A percentile compares a stretch with the other conserved stretches of the same genome.
phyloP scores from a whole-genome alignment of 2,329 filamentous ascomycete genomes.

The Neurospora crassa region DNA sequence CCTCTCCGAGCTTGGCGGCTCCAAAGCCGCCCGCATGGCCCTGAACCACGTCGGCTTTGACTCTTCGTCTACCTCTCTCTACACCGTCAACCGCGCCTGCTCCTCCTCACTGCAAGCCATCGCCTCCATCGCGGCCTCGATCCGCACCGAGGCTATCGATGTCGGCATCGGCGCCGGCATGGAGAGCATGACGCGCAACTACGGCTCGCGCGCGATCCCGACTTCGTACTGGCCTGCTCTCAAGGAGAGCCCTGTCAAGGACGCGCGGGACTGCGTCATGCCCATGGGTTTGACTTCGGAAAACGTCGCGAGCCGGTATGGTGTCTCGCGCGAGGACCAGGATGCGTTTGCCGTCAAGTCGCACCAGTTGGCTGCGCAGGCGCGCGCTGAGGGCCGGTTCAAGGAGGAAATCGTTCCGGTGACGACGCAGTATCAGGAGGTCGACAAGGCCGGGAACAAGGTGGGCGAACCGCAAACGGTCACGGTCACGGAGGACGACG shows the following conservation, averaged over 20 bases:
- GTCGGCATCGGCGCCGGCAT: conserved; percentile 89
- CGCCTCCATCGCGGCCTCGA: conserved; percentile 62
- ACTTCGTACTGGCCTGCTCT: conserved; percentile 70
- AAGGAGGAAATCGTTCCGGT: conserved; percentile 74
- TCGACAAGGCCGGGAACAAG: conserved; percentile 50
- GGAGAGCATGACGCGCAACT: conserved; percentile 93
- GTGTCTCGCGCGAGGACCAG: conserved; percentile 64
- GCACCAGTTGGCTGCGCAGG: conserved; percentile 63
- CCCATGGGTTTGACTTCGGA: conserved; percentile 86
- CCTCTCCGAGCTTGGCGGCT: conserved; percentile 80
- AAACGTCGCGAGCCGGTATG: conserved; percentile 74
- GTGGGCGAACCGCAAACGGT: conserved; percentile 49
- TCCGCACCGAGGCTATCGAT: conserved; percentile 89
- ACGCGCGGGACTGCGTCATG: conserved; percentile 84
- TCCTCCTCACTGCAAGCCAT: conserved; percentile 70
- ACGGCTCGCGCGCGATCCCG: conserved; percentile 76
- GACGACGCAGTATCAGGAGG: conserved; percentile 55
- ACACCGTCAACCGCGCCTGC: conserved; percentile 86
- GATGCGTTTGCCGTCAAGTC: conserved; percentile 71
- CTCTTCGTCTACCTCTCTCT: conserved; percentile 61
- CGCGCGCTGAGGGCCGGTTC: conserved; percentile 61
- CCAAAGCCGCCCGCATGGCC: conserved; percentile 86
- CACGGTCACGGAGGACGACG: conserved; percentile 71
- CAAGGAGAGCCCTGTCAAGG: conserved; percentile 50
- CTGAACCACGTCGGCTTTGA: conserved; percentile 70